A percentile compares a stretch with the other conserved stretches of the same genome.
Evolutionary conservation across 176 grass and related monocot genomes (phyloP).

Genomic region (Ananas comosus): DNA sequence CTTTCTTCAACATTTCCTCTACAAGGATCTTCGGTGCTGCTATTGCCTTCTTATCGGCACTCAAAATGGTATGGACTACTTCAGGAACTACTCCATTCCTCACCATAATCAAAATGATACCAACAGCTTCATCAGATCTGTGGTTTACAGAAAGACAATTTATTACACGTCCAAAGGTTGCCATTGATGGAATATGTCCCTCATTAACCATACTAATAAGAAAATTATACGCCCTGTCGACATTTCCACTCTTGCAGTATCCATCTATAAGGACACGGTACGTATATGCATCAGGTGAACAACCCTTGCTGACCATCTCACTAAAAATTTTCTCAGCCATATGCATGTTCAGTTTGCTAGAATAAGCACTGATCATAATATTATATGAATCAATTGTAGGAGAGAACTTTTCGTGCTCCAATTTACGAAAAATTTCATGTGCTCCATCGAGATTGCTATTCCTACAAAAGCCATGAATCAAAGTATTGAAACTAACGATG

Average conservation of each 20-base stretch:
- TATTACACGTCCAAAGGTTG: constrained; percentile 67
- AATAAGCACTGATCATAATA: constrained; percentile 69
- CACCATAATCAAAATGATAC: constrained; percentile 68
- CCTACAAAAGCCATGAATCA: constrained; percentile 77
- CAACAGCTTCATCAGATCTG: constrained; percentile 49
- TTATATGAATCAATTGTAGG: constrained; percentile 72
- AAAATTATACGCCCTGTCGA: constrained; percentile 42
- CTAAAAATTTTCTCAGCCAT: constrained; percentile 72
- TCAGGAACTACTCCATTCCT: constrained; percentile 57
- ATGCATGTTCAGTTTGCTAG: constrained; percentile 53
- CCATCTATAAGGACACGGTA: constrained; percentile 75
- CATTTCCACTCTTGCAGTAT: constrained; percentile 59
- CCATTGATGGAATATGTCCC: constrained; percentile 60
- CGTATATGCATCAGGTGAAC: constrained; percentile 56
- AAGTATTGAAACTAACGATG: constrained; percentile 72
- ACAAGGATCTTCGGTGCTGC: constrained; percentile 95
- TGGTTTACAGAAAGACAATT: constrained; percentile 48
- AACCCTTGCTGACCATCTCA: constrained; percentile 61
- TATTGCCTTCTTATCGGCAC: constrained; percentile 80
- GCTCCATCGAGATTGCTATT: constrained; percentile 74
- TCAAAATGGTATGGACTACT: constrained; percentile 66
- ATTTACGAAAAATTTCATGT: constrained; percentile 56
- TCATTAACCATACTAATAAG: constrained; percentile 59
- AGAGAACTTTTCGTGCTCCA: constrained; percentile 56
- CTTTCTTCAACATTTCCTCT: constrained; percentile 88